These are phyloP conservation scores for Carex kokanica DNA, from an alignment of 176 grass and related monocot genomes.

Conservation along the genomic window DNA sequence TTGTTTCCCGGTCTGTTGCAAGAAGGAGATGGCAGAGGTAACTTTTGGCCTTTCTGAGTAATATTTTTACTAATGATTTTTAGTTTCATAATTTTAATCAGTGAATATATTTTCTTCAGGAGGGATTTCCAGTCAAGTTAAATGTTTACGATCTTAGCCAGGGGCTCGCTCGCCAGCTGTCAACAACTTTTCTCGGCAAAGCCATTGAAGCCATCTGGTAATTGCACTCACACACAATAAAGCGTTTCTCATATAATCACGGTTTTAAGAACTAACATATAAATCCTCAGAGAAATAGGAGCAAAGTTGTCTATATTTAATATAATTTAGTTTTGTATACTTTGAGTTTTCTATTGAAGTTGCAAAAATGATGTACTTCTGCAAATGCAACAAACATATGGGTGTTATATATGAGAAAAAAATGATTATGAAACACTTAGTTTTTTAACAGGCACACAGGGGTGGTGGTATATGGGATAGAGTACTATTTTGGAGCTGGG, in stretches of 20 bases:
- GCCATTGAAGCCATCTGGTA: conserved; percentile 77
- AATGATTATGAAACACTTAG: background rate
- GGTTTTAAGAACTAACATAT: background rate
- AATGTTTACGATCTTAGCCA: conserved; percentile 82
- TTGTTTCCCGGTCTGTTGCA: conserved; percentile 47
- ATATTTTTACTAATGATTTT: background rate
- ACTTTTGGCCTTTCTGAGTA: background rate
- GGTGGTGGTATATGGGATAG: conserved; percentile 62
- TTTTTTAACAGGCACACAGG: conserved; percentile 68
- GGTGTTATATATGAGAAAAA: background rate
- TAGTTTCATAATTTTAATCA: conserved; percentile 10
- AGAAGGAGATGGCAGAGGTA: conserved; percentile 62
- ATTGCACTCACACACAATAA: background rate
- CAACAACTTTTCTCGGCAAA: conserved; percentile 52
- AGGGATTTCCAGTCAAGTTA: conserved; percentile 80
- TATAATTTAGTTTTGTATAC: background rate
- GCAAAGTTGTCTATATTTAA: background rate
- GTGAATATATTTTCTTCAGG: conserved; percentile 37
- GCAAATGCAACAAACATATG: background rate
- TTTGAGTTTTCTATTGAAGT: background rate
- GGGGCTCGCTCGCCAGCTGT: conserved; percentile 71
- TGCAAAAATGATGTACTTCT: background rate
- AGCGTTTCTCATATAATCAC: background rate
- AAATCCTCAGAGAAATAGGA: background rate
- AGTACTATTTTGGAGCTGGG: conserved; percentile 79